phyloP scores from a whole-genome alignment of 208 protist species.

The Novymonas esmeraldas region DNA sequence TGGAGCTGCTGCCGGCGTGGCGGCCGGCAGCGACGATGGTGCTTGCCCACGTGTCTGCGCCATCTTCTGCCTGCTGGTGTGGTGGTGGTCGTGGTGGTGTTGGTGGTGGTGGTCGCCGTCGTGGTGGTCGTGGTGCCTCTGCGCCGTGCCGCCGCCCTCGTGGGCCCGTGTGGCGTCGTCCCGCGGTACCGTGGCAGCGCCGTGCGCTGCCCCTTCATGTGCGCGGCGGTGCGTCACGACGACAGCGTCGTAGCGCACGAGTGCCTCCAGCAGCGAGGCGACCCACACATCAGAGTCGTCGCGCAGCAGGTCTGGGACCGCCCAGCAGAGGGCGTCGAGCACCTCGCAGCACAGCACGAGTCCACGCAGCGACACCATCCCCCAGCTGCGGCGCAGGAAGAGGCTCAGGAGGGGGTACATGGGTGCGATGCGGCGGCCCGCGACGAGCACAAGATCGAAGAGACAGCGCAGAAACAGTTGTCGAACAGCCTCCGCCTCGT shows the following conservation, averaged over 20 bases:
- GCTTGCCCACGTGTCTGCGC: no score
- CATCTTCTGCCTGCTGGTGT: no score
- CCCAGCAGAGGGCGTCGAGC: slow-evolving; percentile 55
- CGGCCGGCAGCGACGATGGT: no score
- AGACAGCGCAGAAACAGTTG: slow-evolving; percentile 46
- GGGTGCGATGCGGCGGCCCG: slow-evolving; percentile 55
- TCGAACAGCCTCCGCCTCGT: slow-evolving; percentile 22
- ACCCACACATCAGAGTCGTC: slow-evolving; percentile 63
- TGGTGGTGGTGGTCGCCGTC: no score
- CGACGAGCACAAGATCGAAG: slow-evolving; percentile 50
- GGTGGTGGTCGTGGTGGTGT: no score
- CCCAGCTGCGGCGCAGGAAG: slow-evolving; percentile 64
- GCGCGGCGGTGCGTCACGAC: slow-evolving; percentile 33
- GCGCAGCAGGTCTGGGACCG: slow-evolving; percentile 68
- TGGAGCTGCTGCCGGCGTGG: not conserved
- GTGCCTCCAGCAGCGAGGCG: slow-evolving; percentile 51
- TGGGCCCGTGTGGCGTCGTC: no score
- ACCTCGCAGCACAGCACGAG: slow-evolving; percentile 66
- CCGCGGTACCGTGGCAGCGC: not conserved
- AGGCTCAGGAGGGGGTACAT: slow-evolving; percentile 68
- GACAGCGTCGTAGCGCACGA: slow-evolving; percentile 38
- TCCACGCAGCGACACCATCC: slow-evolving; percentile 24
- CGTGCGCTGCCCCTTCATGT: slow-evolving; percentile 6
- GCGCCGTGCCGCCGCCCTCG: not conserved
- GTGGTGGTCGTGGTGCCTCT: not conserved